phyloP scores from a whole-genome alignment of 2,329 filamentous ascomycete species.

The Daldinia sp. region DNA sequence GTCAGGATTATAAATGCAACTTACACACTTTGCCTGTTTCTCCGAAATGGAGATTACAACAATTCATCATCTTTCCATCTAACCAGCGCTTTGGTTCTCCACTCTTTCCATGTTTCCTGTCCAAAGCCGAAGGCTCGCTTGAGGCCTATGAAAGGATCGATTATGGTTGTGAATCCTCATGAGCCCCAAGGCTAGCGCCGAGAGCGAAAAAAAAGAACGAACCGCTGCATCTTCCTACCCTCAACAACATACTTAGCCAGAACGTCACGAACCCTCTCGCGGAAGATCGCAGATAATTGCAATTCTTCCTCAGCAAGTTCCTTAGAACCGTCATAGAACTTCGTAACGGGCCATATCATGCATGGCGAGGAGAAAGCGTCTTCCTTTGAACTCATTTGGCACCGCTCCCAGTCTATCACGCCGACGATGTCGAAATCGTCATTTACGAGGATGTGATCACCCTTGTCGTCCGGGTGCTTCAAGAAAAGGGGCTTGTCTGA shows the following conservation, averaged over 20 bases:
- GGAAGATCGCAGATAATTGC: neutral
- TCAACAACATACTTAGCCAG: neutral
- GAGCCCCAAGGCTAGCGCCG: neutral
- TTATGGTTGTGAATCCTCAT: neutral
- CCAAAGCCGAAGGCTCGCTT: neutral
- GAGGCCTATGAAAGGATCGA: neutral
- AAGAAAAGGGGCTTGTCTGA: neutral
- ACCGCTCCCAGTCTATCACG: slow-evolving; percentile 1
- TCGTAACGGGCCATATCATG: neutral
- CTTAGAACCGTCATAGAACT: neutral
- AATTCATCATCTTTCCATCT: neutral
- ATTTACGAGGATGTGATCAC: neutral
- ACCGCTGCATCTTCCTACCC: neutral
- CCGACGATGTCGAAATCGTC: neutral
- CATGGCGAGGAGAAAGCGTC: neutral
- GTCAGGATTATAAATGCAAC: too few species aligned
- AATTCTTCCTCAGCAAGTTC: neutral
- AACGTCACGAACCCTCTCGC: neutral
- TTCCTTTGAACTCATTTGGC: neutral
- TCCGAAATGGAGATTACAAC: neutral
- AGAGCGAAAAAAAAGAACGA: neutral
- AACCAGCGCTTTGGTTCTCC: neutral
- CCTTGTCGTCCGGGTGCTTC: neutral
- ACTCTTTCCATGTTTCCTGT: neutral
- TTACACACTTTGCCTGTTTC: too few species aligned